Evolutionary conservation across 2,329 filamentous ascomycete species (phyloP), one percentile per base, ranked within the genome.

Genomic region (Fonsecaea erecta): DNA sequence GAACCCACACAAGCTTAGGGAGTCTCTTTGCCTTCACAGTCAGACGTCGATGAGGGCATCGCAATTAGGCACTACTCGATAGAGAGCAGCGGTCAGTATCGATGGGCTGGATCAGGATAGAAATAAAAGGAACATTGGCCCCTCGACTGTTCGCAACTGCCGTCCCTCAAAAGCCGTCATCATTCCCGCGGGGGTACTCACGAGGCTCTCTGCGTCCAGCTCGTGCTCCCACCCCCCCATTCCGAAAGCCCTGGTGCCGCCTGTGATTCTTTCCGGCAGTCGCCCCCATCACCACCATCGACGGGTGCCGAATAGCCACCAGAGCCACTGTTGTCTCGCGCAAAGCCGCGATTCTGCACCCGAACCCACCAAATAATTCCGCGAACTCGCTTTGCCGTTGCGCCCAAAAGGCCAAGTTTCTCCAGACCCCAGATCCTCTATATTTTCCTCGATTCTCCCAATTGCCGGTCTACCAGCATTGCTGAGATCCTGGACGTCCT

Each of bases 381-480:
- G 43, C 43, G 43, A 48, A 7, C 43, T 24, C 18, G 3, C 21
- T 48, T 48, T 48, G 43, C 43, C 43, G 43, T 2, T 26, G 43
- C 55, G 48, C 1, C 34, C 7, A 48, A 26, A 16, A 14, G 16
- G 40, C 37, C 55, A 30, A 58, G 28, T 9, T 48, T 48, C 43
- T 58, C 55, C 28, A 58, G 40, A 46, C 43, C 43, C 40, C 43
- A 58, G 40, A 58, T 48, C 55, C 40, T 32, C 55, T 30, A 58
- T 48, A 30, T 32, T 58, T n/a, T 58, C 37, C 18, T 48, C 55
- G 59, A 46, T 55, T 48, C 52, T 62, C 35, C n/a, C 43, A 48
- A 40, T 55, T 62, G 60, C 60, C 60, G 60, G 34, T 37, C 12
- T 34, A 35, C 40, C 24, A 48, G 60, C 28, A 11, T 26, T 61